Percentiles rank a stretch among this genome's conserved stretches.
Evolutionary conservation across 2,329 filamentous ascomycete genomes (phyloP).

Genomic region (Hirsutella rhossiliensis): DNA sequence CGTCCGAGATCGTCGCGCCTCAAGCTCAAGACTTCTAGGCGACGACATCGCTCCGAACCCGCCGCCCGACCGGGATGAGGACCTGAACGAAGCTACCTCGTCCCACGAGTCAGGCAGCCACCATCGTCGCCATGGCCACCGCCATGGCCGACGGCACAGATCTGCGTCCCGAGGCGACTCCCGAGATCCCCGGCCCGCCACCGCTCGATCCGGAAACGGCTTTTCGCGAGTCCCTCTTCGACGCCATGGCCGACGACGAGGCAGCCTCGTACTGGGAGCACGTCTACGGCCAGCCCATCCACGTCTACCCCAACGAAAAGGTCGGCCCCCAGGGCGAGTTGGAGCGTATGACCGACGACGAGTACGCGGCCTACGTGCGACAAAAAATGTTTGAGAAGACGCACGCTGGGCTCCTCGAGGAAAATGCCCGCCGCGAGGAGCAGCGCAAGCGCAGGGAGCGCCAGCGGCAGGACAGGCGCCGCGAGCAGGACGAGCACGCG

Average conservation of each 20-base stretch:
- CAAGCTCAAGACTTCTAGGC: conserved; percentile 20
- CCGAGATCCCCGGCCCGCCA: conserved; percentile 32
- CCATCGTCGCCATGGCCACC: conserved; percentile 17
- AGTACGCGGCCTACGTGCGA: conserved; percentile 79
- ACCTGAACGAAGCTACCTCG: conserved; percentile 8
- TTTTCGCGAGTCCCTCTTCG: conserved; percentile 89
- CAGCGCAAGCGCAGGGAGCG: conserved; percentile 37
- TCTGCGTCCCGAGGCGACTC: conserved; percentile 22
- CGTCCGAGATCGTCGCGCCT: conserved; percentile 18
- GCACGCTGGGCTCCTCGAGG: conserved; percentile 70
- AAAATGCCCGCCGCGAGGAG: conserved; percentile 50
- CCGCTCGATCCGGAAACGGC: conserved; percentile 57
- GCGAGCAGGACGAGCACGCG: conserved; percentile 3
- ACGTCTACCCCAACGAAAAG: conserved; percentile 52
- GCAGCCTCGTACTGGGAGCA: conserved; percentile 90
- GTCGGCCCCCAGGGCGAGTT: conserved; percentile 41
- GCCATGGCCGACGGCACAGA: conserved; percentile 21
- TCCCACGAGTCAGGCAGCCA: conserved; percentile 11
- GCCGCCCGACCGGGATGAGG: conserved; percentile 10
- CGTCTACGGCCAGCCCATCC: conserved; percentile 93
- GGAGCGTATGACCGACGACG: conserved; percentile 83
- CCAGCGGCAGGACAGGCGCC: conserved; percentile 34
- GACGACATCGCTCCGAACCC: conserved; percentile 5
- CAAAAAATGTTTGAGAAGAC: conserved; percentile 93
- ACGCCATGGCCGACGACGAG: conserved; percentile 93